A percentile compares a stretch with the other conserved stretches of the same genome.
These are phyloP conservation scores for Colletotrichum sp. DNA, from an alignment of 2,329 filamentous ascomycete genomes.

Conservation along the genomic window DNA sequence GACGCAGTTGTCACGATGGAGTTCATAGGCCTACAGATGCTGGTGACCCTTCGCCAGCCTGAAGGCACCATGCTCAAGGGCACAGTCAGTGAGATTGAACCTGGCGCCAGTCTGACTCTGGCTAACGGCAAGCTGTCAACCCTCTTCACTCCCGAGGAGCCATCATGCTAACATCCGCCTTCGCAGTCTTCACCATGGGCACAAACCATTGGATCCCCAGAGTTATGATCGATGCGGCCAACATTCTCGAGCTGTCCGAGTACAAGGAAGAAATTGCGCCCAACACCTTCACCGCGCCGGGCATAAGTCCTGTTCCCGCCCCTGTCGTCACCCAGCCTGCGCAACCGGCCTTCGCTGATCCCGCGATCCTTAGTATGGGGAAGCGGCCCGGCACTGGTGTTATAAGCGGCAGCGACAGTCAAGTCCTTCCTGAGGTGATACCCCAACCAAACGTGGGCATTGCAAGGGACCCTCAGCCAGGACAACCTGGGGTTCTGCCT, in stretches of 20 bases:
- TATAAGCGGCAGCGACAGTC: conserved; percentile 22
- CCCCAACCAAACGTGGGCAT: conserved; percentile 33
- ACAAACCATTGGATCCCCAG: conserved; percentile 41
- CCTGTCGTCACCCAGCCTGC: conserved; percentile 30
- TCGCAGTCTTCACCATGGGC: conserved; percentile 42
- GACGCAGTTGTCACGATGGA: conserved; percentile 53
- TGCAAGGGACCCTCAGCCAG: conserved; percentile 32
- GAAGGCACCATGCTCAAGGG: conserved; percentile 70
- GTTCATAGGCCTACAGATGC: conserved; percentile 79
- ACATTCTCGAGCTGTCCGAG: conserved; percentile 51
- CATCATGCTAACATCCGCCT: neutral
- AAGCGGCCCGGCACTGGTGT: conserved; percentile 40
- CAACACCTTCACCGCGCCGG: conserved; percentile 30
- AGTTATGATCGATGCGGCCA: conserved; percentile 49
- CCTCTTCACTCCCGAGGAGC: neutral
- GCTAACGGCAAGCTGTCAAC: conserved; percentile 65
- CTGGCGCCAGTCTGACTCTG: conserved; percentile 72
- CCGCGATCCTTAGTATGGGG: conserved; percentile 78
- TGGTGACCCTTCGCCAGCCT: conserved; percentile 72
- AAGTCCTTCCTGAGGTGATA: conserved; percentile 4
- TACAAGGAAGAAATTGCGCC: conserved; percentile 34
- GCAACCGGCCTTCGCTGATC: conserved; percentile 70
- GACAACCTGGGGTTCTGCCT: conserved; percentile 24
- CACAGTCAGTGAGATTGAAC: conserved; percentile 69
- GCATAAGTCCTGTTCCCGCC: conserved; percentile 27